These are phyloP conservation scores for Thraustochytrium sp. DNA, from an alignment of 352 stramenopile genomes.

Conservation along the genomic window DNA sequence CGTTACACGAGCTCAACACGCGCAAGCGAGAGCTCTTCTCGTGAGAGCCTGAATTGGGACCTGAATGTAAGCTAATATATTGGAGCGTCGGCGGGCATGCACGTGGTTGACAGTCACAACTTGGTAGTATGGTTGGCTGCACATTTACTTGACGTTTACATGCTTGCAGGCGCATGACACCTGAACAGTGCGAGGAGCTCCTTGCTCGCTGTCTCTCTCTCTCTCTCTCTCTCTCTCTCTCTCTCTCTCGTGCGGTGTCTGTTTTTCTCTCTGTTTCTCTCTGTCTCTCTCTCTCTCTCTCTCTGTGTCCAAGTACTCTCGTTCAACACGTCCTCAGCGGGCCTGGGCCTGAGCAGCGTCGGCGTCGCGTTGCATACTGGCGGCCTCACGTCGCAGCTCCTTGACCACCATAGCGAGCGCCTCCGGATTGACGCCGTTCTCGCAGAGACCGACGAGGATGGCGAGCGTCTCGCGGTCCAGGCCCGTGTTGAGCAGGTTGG, in stretches of 20 bases:
- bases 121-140: no score
- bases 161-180: no score
- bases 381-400: slow-evolving; percentile 56
- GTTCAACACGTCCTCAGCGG: neutral
- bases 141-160: no score
- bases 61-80: neutral
- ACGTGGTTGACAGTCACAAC: no score
- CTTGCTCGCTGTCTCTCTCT: neutral
- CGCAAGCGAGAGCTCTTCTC: neutral
- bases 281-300: no score
- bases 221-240: neutral
- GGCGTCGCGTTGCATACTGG: neutral
- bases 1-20: neutral
- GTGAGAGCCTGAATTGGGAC: neutral
- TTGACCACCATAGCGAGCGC: slow-evolving; percentile 73
- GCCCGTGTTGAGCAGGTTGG: slow-evolving; percentile 62
- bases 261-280: no score
- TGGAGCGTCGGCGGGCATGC: no score
- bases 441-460: slow-evolving; percentile 73
- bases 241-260: neutral
- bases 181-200: neutral
- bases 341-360: neutral
- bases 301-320: neutral
- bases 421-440: slow-evolving; percentile 78
- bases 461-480: slow-evolving; percentile 72